phyloP scores from a whole-genome alignment of 1,139 yeast species.

The Magnusiomyces suaveolens region DNA sequence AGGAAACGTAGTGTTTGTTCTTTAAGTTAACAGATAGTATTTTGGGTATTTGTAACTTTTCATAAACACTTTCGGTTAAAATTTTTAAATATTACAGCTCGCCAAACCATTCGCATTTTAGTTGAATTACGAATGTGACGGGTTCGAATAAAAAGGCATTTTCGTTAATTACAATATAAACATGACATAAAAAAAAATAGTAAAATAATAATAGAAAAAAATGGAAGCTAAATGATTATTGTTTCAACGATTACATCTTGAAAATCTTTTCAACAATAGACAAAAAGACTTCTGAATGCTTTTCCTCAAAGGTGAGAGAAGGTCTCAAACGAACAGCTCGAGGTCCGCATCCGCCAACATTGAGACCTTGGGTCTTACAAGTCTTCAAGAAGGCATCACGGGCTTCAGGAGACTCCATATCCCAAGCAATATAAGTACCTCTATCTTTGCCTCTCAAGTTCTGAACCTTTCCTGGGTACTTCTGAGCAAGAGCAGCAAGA shows the following conservation, averaged over 20 bases:
- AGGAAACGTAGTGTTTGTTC: too few species aligned
- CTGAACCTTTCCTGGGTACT: constrained; percentile 43
- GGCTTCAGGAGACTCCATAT: constrained; percentile 42
- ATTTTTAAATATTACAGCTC: too few species aligned
- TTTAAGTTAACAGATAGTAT: too few species aligned
- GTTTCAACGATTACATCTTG: neutral
- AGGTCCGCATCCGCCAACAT: constrained; percentile 76
- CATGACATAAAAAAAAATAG: too few species aligned
- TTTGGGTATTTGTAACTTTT: too few species aligned
- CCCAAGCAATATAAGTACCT: constrained; percentile 78
- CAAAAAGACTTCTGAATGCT: constrained; percentile 62
- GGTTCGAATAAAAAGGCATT: too few species aligned
- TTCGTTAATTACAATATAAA: too few species aligned
- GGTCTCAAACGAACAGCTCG: constrained; percentile 70
- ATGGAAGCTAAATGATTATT: too few species aligned
- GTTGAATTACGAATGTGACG: too few species aligned
- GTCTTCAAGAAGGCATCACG: constrained; percentile 51
- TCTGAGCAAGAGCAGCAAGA: constrained; percentile 42
- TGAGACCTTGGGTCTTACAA: constrained; percentile 54
- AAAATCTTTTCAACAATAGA: constrained; percentile 27
- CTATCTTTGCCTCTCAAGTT: constrained; percentile 65
- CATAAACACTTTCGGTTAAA: too few species aligned
- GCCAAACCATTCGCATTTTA: too few species aligned
- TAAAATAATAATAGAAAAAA: too few species aligned
- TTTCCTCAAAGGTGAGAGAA: constrained; percentile 59